Evolutionary conservation across 2,329 filamentous ascomycete species (phyloP), one percentile per base, ranked within the genome.

Genomic region (Epichloe baconii): DNA sequence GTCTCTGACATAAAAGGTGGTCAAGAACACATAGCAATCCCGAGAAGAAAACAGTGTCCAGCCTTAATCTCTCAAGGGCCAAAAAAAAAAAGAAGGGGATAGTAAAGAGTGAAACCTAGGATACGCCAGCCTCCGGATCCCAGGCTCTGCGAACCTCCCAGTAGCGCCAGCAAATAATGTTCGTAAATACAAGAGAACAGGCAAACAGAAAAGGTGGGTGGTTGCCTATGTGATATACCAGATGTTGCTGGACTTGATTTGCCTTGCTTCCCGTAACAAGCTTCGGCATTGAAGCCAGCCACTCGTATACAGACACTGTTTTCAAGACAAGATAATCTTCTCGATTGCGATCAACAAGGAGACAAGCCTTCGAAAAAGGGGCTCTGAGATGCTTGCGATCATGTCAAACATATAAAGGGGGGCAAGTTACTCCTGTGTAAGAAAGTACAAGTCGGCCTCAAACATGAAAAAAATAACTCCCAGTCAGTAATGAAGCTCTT

Each of bases 1-100:
- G 19, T 41, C n/a, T 40, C 36, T 26, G 34, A 47, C 23, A 44
- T 44, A 44, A 7, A 21, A 44, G 26, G 37, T 36, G 38, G 10
- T 37, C 12, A 46, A 12, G 12, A 52, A 31, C 19, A 46, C 12
- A 42, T 12, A 23, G 17, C 35, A 40, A 41, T 41, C 17, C 45
- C 36, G 43, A 48, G 34, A 35, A 42, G 34, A 48, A 44, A 45
- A 10, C 44, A 50, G 48, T 44, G 51, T 50, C 35, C 44, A 48
- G 43, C 37, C 38, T 47, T 50, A 21, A 17, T 31, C 31, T 31
- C 44, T 44, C 44, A 48, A 48, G 38, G 44, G 38, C 37, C n/a
- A 47, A 47, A 49, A 56, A 48, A 48, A 47, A 48, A 47, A 47
- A 46, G 55, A 55, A 21, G 42, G 21, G 19, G 15, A 36, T 17